Percentiles rank a stretch among this genome's conserved stretches.
Evolutionary conservation across 139 green algal genomes (phyloP).

Genomic region (Pleodorina starrii): DNA sequence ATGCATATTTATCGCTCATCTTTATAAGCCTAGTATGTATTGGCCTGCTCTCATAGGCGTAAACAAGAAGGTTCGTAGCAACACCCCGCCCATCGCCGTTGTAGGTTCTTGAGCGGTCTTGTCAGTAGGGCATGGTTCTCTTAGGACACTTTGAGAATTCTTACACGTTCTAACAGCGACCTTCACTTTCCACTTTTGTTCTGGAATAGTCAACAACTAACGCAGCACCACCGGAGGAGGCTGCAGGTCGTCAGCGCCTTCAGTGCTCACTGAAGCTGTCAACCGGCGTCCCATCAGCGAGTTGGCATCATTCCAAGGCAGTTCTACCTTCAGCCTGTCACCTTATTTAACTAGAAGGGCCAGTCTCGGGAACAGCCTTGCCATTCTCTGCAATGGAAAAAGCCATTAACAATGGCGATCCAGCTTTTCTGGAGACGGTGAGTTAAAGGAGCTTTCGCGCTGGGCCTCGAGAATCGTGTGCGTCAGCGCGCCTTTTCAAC

Average conservation of each 20-base stretch:
- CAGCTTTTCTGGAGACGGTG: slow-evolving; percentile 19
- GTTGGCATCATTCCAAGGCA: not conserved
- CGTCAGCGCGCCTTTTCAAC: not conserved
- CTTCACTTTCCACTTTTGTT: no score
- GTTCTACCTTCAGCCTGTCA: not conserved
- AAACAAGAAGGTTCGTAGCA: no score
- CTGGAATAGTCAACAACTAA: no score
- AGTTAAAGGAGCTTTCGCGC: not conserved
- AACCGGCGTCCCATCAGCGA: not conserved
- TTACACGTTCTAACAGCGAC: no score
- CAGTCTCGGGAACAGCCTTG: not conserved
- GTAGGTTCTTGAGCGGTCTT: no score
- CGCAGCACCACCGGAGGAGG: not conserved
- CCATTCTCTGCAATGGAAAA: not conserved
- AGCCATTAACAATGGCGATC: not conserved
- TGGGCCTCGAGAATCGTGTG: not conserved
- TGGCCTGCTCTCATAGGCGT: no score
- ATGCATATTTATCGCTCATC: no score
- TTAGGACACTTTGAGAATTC: no score
- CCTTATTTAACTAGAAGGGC: not conserved
- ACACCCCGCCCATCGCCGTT: no score
- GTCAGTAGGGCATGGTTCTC: no score
- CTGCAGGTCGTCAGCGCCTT: not conserved
- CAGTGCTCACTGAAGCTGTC: not conserved
- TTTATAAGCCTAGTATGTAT: no score